Percentiles rank a stretch among this genome's conserved stretches.
These are phyloP conservation scores for Sphaerobolus stellatus DNA, from an alignment of 1,284 basidiomycete genomes.

Conservation along the genomic window DNA sequence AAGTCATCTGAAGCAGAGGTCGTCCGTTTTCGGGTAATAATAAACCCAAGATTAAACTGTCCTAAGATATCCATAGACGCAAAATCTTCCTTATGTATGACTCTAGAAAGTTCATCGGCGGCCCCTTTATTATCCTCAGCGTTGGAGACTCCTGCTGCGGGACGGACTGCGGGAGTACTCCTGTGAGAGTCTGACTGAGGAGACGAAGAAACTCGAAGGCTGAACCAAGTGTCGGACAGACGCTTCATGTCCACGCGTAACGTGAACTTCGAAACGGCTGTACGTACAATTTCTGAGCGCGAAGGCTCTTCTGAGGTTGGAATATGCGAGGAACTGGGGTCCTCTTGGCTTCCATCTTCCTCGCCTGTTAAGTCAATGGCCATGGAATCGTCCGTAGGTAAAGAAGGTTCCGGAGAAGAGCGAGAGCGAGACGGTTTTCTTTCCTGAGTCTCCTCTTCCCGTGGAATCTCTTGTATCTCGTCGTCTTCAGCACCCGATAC, in stretches of 20 bases:
- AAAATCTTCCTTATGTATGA: slow-evolving; percentile 91
- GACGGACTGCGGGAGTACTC: not conserved
- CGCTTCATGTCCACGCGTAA: not conserved
- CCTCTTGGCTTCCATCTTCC: too few species aligned
- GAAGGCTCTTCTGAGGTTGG: not conserved
- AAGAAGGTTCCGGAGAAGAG: too few species aligned
- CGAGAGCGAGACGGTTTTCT: too few species aligned
- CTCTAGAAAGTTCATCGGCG: slow-evolving; percentile 74
- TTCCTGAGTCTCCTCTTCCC: too few species aligned
- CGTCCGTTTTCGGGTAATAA: slow-evolving; percentile 72
- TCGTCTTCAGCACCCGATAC: too few species aligned
- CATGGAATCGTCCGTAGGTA: not conserved
- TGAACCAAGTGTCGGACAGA: not conserved
- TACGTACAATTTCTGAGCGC: slow-evolving; percentile 4
- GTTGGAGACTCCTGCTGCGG: slow-evolving; percentile 50
- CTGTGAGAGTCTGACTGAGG: not conserved
- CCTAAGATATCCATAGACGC: slow-evolving; percentile 82
- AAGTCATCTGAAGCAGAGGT: slow-evolving; percentile 63
- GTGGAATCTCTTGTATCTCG: too few species aligned
- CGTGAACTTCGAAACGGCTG: not conserved
- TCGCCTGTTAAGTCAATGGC: not conserved
- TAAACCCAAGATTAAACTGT: slow-evolving; percentile 97
- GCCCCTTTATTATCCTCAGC: slow-evolving; percentile 59
- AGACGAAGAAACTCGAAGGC: not conserved
- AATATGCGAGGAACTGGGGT: too few species aligned